A percentile compares a stretch with the other conserved stretches of the same genome.
These are phyloP conservation scores for Penicillium sp. DNA, from an alignment of 2,329 filamentous ascomycete species.

Conservation along the genomic window DNA sequence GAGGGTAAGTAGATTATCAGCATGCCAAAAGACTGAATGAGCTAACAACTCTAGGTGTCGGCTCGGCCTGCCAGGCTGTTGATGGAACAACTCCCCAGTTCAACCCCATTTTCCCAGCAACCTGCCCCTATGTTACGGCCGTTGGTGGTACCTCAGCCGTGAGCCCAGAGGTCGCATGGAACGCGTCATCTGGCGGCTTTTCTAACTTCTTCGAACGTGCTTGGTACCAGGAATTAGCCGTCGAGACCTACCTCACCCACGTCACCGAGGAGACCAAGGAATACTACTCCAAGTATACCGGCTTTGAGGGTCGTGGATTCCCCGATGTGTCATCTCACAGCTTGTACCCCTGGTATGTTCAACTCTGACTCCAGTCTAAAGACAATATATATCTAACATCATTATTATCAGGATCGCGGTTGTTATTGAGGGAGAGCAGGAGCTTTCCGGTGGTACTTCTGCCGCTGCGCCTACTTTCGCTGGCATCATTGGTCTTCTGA, in stretches of 20 bases:
- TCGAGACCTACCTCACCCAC: constrained; percentile 48
- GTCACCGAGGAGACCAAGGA: constrained; percentile 38
- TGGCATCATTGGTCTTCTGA: constrained; percentile 58
- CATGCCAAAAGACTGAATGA: neutral
- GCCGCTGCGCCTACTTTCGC: constrained; percentile 58
- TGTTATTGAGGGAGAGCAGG: constrained; percentile 10
- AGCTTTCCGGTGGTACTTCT: constrained; percentile 24
- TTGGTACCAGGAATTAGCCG: constrained; percentile 47
- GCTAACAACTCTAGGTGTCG: constrained; percentile 47
- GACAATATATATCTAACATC: neutral
- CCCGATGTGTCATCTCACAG: constrained; percentile 63
- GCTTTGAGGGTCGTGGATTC: constrained; percentile 52
- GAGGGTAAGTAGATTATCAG: constrained; percentile 20
- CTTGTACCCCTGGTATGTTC: constrained; percentile 39
- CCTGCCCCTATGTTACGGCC: constrained; percentile 67
- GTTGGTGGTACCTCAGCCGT: constrained; percentile 60
- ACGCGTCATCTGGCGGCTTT: constrained; percentile 51
- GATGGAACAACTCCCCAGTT: constrained; percentile 59
- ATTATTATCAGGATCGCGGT: constrained; percentile 12
- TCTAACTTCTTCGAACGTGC: constrained; percentile 52
- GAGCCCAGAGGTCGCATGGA: constrained; percentile 50
- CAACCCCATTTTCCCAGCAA: constrained; percentile 63
- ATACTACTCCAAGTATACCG: constrained; percentile 48
- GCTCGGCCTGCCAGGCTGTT: constrained; percentile 57
- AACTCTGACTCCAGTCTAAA: neutral